Conservation (phyloP, 805 yeast genomes). For the Priceomyces medius region DNA sequence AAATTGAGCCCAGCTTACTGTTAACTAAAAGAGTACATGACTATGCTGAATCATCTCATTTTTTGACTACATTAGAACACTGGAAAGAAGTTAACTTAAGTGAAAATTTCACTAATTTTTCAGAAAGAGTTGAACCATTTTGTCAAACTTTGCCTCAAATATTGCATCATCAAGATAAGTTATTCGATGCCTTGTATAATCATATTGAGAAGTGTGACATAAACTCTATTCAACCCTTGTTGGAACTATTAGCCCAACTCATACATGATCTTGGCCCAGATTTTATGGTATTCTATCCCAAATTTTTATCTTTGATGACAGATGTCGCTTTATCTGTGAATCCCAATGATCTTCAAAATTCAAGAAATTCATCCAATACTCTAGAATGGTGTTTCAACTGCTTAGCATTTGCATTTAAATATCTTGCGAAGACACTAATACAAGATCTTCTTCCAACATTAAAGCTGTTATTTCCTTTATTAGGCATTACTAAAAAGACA, state of each 20-base stretch:
- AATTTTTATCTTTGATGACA: slow-evolving; percentile 51
- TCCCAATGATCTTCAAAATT: slow-evolving; percentile 51
- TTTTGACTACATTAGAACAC: slow-evolving; percentile 72
- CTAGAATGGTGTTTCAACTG: slow-evolving; percentile 84
- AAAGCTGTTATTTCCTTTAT: slow-evolving; percentile 58
- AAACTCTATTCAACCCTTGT: slow-evolving; percentile 72
- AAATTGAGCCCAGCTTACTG: slow-evolving; percentile 69
- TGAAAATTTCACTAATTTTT: slow-evolving; percentile 63
- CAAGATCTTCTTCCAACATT: slow-evolving; percentile 71
- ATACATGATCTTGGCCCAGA: slow-evolving; percentile 93
- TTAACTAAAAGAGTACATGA: slow-evolving; percentile 61
- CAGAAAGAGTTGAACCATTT: slow-evolving; percentile 50
- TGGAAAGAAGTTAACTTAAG: slow-evolving; percentile 89
- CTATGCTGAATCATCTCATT: slow-evolving; percentile 74
- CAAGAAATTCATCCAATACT: slow-evolving; percentile 54
- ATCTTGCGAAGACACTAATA: slow-evolving; percentile 64
- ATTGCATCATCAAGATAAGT: slow-evolving; percentile 62
- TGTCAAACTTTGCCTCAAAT: slow-evolving; percentile 79
- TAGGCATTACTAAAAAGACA: slow-evolving; percentile 56
- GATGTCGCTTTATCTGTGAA: slow-evolving; percentile 39
- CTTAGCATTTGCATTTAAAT: slow-evolving; percentile 86
- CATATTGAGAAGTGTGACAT: slow-evolving; percentile 59
- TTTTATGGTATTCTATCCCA: slow-evolving; percentile 67
- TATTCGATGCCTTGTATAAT: slow-evolving; percentile 49
- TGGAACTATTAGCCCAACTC: slow-evolving; percentile 78